Base-by-base conservation (phyloP, 805 yeast species). In the Candida vartiovaarae region DNA sequence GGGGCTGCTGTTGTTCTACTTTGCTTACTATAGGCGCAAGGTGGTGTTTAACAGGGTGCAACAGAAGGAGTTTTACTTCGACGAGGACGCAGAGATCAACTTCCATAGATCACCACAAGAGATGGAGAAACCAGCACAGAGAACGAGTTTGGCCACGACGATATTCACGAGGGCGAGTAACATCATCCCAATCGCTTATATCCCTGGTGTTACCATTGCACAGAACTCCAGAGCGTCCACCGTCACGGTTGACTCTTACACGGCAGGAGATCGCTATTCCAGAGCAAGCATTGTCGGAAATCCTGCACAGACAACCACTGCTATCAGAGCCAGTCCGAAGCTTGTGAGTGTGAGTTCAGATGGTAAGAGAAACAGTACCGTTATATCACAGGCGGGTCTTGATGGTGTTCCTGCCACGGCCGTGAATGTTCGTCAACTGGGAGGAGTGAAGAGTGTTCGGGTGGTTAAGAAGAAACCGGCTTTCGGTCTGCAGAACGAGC, bases 171-270 rank as follows among this genome's bases (percentile, higher is more conserved):
- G 83, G 54, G 95, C 95, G 4, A 84, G 95, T 10, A 89, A 90
- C 62, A 80, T 90, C 50, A 74, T 90, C 48, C 96, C 96, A 20
- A 83, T 91, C 45, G 95, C 95, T 3, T 90, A 89, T 59, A 86
- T 90, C 47, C 98, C 97, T 0, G 97, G 97, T 32, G 96, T 89
- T 37, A 85, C 89, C 4, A 77, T 79, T 24, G 43, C 33, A 9
- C 31, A 37, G 26, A 32, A 39, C 47, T 59, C 40, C 54, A 71
- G 43, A 59, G 62, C 39, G 52, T 71, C 43, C 53, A 69, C 53
- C 52, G 46, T 48, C 1, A 49, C 57, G 2, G 37, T 50, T 20
- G 49, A 51, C 25, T 48, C 60, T 2, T 58, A 53, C 2, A 8
- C 49, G 15, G 33, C 63, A 25, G 68, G 69, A 23, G 67, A 65